Evolutionary conservation across 257 asterid species (phyloP).

Genomic region (Prunella vulgaris): DNA sequence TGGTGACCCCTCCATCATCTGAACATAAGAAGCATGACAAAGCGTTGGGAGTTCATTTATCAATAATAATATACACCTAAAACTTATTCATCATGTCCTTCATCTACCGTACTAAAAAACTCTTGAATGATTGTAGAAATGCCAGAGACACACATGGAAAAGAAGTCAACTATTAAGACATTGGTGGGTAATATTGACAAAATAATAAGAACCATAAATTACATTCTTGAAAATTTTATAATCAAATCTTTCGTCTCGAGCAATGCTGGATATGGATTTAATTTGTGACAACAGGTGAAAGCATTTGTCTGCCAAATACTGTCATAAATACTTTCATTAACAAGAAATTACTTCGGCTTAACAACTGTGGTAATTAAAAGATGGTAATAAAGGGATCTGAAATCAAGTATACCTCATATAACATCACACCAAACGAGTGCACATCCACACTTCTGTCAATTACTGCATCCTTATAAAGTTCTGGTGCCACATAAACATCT

Average conservation of each 20-base stretch:
- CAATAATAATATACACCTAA: not conserved
- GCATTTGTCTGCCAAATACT: not conserved
- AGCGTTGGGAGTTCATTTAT: not conserved
- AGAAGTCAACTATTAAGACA: not conserved
- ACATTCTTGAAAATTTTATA: not conserved
- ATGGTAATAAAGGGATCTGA: not conserved
- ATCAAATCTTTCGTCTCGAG: not conserved
- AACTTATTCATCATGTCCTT: not conserved
- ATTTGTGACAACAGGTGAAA: not conserved
- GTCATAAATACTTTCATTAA: not conserved
- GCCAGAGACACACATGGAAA: not conserved
- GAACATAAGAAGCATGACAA: slow-evolving; percentile 13
- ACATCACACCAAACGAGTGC: slow-evolving; percentile 74
- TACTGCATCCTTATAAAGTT: slow-evolving; percentile 56
- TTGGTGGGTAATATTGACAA: not conserved
- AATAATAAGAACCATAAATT: not conserved
- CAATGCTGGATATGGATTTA: not conserved
- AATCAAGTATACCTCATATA: slow-evolving; percentile 64
- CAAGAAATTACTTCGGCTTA: not conserved
- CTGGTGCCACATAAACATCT: slow-evolving; percentile 87
- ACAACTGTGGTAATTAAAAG: slow-evolving; percentile 2
- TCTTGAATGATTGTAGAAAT: not conserved
- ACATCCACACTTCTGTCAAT: slow-evolving; percentile 89
- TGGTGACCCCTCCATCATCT: slow-evolving; percentile 89
- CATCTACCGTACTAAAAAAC: not conserved